Conservation (phyloP, 805 yeast genomes). For the Lachancea quebecensis region DNA sequence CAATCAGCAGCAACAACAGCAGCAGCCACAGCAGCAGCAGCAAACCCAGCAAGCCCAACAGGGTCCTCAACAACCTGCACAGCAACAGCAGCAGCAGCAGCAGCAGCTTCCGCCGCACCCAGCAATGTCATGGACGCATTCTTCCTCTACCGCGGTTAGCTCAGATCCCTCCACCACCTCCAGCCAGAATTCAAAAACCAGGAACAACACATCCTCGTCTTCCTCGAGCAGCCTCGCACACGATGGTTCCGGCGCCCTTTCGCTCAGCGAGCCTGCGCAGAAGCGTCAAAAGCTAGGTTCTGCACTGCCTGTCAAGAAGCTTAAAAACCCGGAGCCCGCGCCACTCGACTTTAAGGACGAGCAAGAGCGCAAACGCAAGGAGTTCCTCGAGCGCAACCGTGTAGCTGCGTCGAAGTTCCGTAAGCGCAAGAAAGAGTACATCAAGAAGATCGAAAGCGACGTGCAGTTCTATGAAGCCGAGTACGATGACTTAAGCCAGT, state of each 20-base stretch:
- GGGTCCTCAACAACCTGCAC: conserved; percentile 3
- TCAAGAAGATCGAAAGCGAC: conserved; percentile 76
- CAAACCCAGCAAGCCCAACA: not conserved
- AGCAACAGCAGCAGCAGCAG: conserved; percentile 4
- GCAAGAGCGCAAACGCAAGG: conserved; percentile 56
- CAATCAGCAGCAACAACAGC: not conserved
- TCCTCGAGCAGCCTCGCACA: too few species aligned
- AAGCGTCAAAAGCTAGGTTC: not conserved
- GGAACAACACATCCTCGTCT: too few species aligned
- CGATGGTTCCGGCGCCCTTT: too few species aligned
- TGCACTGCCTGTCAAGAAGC: conserved; percentile 1
- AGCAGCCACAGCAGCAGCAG: not conserved
- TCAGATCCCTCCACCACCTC: conserved; percentile 2
- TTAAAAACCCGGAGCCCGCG: not conserved
- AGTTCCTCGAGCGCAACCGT: conserved; percentile 81
- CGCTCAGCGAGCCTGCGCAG: not conserved
- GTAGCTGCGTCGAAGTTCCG: conserved; percentile 95
- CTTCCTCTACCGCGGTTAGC: not conserved
- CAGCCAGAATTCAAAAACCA: not conserved
- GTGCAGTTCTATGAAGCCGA: conserved; percentile 62
- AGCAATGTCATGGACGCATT: not conserved
- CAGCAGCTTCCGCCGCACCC: not conserved
- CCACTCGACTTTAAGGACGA: conserved; percentile 40
- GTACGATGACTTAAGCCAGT: conserved; percentile 51
- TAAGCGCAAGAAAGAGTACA: conserved; percentile 85